These are phyloP conservation scores for Fomitopsis betulina DNA, from an alignment of 1,284 basidiomycete species.

Conservation along the genomic window DNA sequence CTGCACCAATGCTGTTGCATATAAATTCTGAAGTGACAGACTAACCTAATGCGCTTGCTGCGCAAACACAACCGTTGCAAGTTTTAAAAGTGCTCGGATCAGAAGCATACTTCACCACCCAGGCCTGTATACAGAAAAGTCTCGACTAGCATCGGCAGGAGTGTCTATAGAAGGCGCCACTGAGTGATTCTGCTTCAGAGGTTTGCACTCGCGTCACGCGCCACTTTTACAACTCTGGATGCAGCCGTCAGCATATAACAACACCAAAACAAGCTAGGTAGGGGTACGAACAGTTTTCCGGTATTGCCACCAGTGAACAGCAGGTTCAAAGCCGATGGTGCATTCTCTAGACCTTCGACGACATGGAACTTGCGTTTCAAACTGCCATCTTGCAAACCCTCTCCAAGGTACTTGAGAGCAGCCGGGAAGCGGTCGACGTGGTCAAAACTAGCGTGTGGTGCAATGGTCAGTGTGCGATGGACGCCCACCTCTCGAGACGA, in stretches of 20 bases:
- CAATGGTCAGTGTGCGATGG: neutral
- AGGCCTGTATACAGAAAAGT: neutral
- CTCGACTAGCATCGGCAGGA: neutral
- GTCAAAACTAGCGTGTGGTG: slow-evolving; percentile 47
- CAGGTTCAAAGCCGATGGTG: slow-evolving; percentile 62
- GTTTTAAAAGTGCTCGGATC: too few relatives aligned
- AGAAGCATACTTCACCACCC: too few relatives aligned
- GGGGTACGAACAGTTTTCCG: slow-evolving; percentile 71
- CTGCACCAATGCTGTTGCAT: too few relatives aligned
- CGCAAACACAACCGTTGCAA: too few relatives aligned
- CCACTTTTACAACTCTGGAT: slow-evolving; percentile 17
- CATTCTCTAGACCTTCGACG: slow-evolving; percentile 69
- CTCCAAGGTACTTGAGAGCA: slow-evolving; percentile 51
- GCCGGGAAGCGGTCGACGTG: slow-evolving; percentile 53
- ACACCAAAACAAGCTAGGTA: neutral
- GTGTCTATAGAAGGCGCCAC: neutral
- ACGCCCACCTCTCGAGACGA: neutral
- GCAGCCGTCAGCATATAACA: neutral
- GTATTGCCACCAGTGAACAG: slow-evolving; percentile 79
- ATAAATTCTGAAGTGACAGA: too few relatives aligned
- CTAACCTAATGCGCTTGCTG: too few relatives aligned
- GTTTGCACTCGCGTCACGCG: slow-evolving; percentile 3
- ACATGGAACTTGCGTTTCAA: slow-evolving; percentile 82
- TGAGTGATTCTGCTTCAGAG: neutral
- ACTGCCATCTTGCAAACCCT: slow-evolving; percentile 61